These are phyloP conservation scores for Rhodotorula babjevae DNA, from an alignment of 768 basidiomycete genomes.

Conservation along the genomic window DNA sequence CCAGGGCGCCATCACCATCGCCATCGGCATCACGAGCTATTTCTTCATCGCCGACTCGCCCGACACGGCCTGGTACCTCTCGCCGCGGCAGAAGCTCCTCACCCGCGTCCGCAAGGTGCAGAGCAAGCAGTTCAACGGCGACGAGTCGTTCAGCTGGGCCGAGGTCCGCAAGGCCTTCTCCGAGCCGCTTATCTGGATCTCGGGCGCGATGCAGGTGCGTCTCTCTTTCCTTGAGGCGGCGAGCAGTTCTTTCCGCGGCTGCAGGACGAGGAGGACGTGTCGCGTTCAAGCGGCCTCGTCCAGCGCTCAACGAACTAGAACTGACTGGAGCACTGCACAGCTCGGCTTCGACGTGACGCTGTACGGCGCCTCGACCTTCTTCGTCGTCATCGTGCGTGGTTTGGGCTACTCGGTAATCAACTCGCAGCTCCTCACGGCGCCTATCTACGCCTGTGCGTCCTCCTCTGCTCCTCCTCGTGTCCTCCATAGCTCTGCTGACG, in stretches of 20 bases:
- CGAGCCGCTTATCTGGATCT: conserved; percentile 16
- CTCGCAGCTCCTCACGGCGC: conserved; percentile 13
- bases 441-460: not conserved
- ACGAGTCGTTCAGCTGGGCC: conserved; percentile 17
- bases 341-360: not conserved
- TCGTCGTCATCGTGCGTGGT: conserved; percentile 23
- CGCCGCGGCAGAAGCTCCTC: conserved; percentile 21
- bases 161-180: conserved; percentile 15
- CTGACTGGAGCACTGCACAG: no score
- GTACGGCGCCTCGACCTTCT: conserved; percentile 30
- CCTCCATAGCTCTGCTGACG: not conserved
- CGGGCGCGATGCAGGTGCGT: conserved; percentile 7
- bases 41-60: conserved; percentile 27
- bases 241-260: not conserved
- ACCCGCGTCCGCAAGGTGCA: conserved; percentile 19
- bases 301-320: no score
- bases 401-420: conserved; percentile 10
- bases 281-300: no score
- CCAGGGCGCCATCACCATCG: conserved; percentile 18
- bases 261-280: no score
- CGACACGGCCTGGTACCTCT: conserved; percentile 19
- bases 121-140: conserved; percentile 19
- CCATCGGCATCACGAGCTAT: conserved; percentile 9
- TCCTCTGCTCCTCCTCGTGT: not conserved
- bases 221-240: not conserved